phyloP scores from a whole-genome alignment of 2,329 filamentous ascomycete species.

The Sclerotiophoma versabilis region DNA sequence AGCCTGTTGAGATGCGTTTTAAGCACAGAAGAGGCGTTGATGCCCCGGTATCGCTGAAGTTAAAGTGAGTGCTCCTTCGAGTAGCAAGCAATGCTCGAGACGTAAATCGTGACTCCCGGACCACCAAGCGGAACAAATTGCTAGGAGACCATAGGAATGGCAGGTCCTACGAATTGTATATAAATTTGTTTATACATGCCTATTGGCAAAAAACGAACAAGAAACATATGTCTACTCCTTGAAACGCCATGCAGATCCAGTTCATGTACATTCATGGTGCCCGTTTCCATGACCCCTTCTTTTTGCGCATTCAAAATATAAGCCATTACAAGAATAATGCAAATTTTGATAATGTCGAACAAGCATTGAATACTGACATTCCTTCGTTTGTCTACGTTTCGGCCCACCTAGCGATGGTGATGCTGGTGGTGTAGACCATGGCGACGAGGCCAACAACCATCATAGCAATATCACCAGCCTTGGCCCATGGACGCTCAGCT shows the following conservation, averaged over 20 bases:
- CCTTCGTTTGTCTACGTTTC: conserved; percentile 24
- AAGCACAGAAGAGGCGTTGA: no score
- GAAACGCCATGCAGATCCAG: background rate
- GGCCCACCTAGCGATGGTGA: conserved; percentile 60
- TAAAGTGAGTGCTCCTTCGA: no score
- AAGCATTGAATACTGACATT: background rate
- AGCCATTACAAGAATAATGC: background rate
- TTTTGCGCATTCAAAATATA: background rate
- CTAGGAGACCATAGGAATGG: no score
- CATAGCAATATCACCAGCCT: conserved; percentile 66
- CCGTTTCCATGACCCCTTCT: background rate
- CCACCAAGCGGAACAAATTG: no score
- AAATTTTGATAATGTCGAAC: background rate
- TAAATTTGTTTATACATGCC: background rate
- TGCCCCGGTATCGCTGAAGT: no score
- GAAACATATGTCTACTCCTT: background rate
- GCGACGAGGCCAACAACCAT: conserved; percentile 71
- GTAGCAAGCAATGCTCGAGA: no score
- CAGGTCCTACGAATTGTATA: background rate
- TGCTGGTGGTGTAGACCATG: conserved; percentile 74
- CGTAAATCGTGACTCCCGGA: no score
- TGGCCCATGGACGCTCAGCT: conserved; percentile 63
- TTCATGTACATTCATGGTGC: background rate
- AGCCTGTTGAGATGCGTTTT: no score
- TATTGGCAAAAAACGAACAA: background rate